Evolutionary conservation across 768 basidiomycete genomes (phyloP).

Genomic region (Strobilomyces echinocephalus): DNA sequence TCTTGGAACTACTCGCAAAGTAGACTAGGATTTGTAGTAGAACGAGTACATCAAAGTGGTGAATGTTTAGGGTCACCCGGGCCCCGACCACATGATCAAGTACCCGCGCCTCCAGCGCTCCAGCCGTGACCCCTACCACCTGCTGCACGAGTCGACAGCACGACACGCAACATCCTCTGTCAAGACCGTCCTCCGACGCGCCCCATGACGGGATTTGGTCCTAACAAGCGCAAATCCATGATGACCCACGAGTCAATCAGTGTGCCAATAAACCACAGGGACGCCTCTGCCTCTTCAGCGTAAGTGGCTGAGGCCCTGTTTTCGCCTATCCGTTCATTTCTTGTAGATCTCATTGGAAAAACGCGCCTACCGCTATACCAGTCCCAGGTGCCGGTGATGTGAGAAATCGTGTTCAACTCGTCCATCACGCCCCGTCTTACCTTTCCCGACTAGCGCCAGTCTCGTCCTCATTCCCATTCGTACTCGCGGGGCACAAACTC

Average conservation of each 20-base stretch:
- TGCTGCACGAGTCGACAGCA: background rate
- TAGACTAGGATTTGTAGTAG: slow-evolving; percentile 3
- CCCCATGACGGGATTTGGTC: slow-evolving; percentile 7
- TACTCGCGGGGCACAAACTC: background rate
- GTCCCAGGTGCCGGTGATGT: slow-evolving; percentile 13
- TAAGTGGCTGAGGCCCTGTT: slow-evolving; percentile 11
- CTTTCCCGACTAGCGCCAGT: slow-evolving; percentile 6
- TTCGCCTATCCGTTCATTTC: slow-evolving; percentile 4
- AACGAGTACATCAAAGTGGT: no score
- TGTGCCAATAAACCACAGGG: slow-evolving; percentile 24
- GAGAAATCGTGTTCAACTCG: slow-evolving; percentile 5
- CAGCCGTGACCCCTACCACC: background rate
- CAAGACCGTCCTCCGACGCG: slow-evolving; percentile 3
- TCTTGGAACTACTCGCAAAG: slow-evolving; percentile 23
- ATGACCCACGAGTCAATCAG: slow-evolving; percentile 9
- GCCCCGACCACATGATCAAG: background rate
- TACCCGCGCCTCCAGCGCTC: background rate
- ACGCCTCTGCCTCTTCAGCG: slow-evolving; percentile 24
- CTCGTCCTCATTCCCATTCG: slow-evolving; percentile 9
- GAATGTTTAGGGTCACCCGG: no score
- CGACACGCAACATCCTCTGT: slow-evolving; percentile 10
- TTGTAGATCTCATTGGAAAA: slow-evolving; percentile 15
- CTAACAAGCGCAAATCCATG: slow-evolving; percentile 10
- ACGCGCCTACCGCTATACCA: slow-evolving; percentile 20
- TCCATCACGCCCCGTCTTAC: slow-evolving; percentile 3